phyloP scores from a whole-genome alignment of 2,329 filamentous ascomycete species.

The Neonectria neomacrospora region DNA sequence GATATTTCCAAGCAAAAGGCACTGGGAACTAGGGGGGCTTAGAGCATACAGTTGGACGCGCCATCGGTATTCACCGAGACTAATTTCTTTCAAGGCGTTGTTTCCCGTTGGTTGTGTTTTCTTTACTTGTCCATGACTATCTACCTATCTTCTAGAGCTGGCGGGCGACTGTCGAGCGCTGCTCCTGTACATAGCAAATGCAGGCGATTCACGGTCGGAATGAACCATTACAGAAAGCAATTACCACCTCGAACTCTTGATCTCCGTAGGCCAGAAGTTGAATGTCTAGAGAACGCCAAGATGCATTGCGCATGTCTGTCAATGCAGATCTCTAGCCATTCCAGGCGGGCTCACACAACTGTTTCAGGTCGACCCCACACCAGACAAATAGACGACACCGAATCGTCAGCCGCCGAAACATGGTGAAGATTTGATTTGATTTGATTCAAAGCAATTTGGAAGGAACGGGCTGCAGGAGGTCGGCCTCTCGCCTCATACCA shows the following conservation, averaged over 20 bases:
- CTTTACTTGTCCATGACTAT: constrained; percentile 26
- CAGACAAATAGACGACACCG: background rate
- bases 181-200: constrained; percentile 39
- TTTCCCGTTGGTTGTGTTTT: constrained; percentile 21
- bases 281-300: background rate
- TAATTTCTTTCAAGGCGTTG: constrained; percentile 19
- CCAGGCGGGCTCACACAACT: background rate
- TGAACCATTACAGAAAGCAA: constrained; percentile 14
- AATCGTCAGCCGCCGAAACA: constrained; percentile 1
- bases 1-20: constrained; percentile 10
- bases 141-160: constrained; percentile 40
- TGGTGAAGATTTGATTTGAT: background rate
- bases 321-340: background rate
- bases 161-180: constrained; percentile 31
- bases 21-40: constrained; percentile 11
- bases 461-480: background rate
- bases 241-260: background rate
- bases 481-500: background rate
- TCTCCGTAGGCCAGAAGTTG: background rate
- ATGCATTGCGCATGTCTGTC: background rate
- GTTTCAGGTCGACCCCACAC: background rate
- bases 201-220: constrained; percentile 29
- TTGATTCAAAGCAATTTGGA: background rate
- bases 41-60: constrained; percentile 17
- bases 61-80: constrained; percentile 16